Conservation (phyloP, 2,329 filamentous ascomycete species). For the Fusarium irregulare region DNA sequence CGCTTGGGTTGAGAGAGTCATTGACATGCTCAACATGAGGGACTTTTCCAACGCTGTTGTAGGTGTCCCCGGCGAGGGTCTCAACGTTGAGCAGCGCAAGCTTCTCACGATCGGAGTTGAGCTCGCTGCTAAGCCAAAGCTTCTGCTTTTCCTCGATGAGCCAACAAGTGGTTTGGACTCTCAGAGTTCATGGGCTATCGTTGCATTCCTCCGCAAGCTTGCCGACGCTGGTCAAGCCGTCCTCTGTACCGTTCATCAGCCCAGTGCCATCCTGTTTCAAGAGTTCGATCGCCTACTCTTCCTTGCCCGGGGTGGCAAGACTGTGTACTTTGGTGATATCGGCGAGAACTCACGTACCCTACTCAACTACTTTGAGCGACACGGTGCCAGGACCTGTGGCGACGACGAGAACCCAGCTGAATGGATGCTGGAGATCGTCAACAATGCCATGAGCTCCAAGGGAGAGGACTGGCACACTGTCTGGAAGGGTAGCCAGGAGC, state of each 20-base stretch:
- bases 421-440: slow-evolving; percentile 73
- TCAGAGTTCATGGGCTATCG: slow-evolving; percentile 72
- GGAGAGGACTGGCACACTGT: slow-evolving; percentile 73
- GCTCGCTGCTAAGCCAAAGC: slow-evolving; percentile 65
- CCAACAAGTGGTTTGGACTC: slow-evolving; percentile 72
- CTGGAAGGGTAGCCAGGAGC: slow-evolving; percentile 68
- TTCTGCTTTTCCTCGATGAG: slow-evolving; percentile 72
- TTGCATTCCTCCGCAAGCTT: slow-evolving; percentile 70
- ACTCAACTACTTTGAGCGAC: slow-evolving; percentile 71
- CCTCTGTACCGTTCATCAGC: slow-evolving; percentile 67
- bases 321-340: slow-evolving; percentile 76
- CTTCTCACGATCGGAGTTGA: slow-evolving; percentile 72
- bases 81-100: slow-evolving; percentile 72
- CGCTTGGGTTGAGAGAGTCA: slow-evolving; percentile 72
- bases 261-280: slow-evolving; percentile 64
- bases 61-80: slow-evolving; percentile 69
- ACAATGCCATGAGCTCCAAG: slow-evolving; percentile 52
- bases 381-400: slow-evolving; percentile 70
- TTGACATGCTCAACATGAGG: slow-evolving; percentile 73
- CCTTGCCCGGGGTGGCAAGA: slow-evolving; percentile 72
- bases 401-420: slow-evolving; percentile 78
- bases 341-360: slow-evolving; percentile 68
- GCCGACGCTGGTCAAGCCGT: slow-evolving; percentile 65
- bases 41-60: slow-evolving; percentile 75
- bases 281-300: slow-evolving; percentile 72